Percentiles rank a stretch among this genome's conserved stretches.
These are phyloP conservation scores for Rhododendron griersonianum DNA, from an alignment of 148 eudicot genomes.

Conservation along the genomic window DNA sequence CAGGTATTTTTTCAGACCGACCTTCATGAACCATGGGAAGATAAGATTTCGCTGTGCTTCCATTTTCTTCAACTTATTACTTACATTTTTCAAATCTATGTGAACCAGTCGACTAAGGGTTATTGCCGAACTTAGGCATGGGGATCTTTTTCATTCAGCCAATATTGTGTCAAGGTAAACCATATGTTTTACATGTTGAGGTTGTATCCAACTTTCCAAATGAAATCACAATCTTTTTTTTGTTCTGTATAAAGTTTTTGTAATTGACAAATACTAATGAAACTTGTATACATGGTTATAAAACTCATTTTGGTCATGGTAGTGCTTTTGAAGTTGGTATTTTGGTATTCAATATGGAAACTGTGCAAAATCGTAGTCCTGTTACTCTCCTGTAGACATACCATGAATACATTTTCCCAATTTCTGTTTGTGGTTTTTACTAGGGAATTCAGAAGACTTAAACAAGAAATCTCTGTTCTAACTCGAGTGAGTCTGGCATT, in stretches of 20 bases:
- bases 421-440: neutral
- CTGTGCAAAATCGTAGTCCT: neutral
- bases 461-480: neutral
- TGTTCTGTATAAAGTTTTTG: neutral
- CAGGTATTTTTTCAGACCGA: conserved; percentile 28
- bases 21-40: neutral
- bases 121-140: conserved; percentile 59
- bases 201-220: neutral
- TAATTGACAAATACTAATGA: neutral
- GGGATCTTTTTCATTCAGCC: conserved; percentile 58
- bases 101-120: conserved; percentile 60
- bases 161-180: conserved; percentile 59
- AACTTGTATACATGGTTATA: neutral
- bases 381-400: neutral
- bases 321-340: neutral
- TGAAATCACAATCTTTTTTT: neutral
- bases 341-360: neutral
- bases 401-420: neutral
- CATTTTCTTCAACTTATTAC: conserved; percentile 1
- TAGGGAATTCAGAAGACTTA: neutral
- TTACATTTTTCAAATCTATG: conserved; percentile 5
- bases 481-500: neutral
- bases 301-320: neutral
- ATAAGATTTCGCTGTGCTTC: neutral
- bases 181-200: neutral